Evolutionary conservation across 805 yeast genomes (phyloP).

Genomic region (Sungouiella thailandica): DNA sequence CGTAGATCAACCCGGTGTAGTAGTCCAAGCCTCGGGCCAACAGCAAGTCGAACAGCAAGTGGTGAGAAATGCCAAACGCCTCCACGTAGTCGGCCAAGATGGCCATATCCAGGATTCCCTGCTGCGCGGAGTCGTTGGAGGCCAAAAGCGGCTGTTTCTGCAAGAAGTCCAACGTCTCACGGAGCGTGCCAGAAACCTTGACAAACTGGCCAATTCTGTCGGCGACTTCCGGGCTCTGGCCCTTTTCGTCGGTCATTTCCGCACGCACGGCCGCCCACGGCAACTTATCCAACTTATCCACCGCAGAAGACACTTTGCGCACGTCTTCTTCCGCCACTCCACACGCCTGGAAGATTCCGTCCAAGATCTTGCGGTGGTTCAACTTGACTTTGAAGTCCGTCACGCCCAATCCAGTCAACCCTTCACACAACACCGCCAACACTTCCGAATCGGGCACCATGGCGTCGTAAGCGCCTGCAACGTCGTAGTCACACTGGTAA

Average conservation of each 20-base stretch:
- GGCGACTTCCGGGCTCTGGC: constrained; percentile 87
- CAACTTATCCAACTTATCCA: constrained; percentile 89
- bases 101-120: constrained; percentile 79
- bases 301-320: constrained; percentile 89
- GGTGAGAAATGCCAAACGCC: constrained; percentile 69
- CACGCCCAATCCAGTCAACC: constrained; percentile 78
- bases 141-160: constrained; percentile 52
- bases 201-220: constrained; percentile 91
- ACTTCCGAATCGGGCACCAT: constrained; percentile 98
- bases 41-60: constrained; percentile 83
- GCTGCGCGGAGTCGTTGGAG: constrained; percentile 65
- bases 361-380: constrained; percentile 93
- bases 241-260: constrained; percentile 90
- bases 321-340: constrained; percentile 95
- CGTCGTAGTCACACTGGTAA: constrained; percentile 97
- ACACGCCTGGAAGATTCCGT: constrained; percentile 91
- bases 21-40: constrained; percentile 97
- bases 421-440: constrained; percentile 77
- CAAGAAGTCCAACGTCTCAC: constrained; percentile 54
- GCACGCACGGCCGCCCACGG: constrained; percentile 94
- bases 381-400: constrained; percentile 85
- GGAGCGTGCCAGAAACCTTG: constrained; percentile 67
- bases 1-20: constrained; percentile 95
- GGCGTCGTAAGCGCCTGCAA: constrained; percentile 87
- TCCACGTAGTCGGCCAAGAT: constrained; percentile 71